Percentiles rank a stretch among this genome's conserved stretches.
These are phyloP conservation scores for Lactarius quietus DNA, from an alignment of 768 basidiomycete genomes.

Conservation along the genomic window DNA sequence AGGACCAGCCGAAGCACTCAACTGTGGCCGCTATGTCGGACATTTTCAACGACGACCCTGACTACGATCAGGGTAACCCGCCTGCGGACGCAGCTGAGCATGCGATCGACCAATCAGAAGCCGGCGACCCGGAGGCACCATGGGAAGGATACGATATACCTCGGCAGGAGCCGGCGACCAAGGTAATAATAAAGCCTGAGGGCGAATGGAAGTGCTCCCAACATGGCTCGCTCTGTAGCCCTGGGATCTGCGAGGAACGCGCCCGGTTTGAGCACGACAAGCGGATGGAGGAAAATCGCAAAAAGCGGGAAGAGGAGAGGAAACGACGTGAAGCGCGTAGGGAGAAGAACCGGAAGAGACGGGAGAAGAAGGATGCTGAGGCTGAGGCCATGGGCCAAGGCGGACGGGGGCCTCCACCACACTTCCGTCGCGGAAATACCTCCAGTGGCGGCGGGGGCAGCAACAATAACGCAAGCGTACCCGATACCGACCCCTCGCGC, in stretches of 20 bases:
- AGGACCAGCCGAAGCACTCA: neutral
- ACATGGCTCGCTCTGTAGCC: slow-evolving; percentile 19
- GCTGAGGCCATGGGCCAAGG: neutral
- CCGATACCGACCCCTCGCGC: neutral
- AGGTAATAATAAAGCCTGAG: neutral
- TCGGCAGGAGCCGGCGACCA: neutral
- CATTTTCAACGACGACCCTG: neutral
- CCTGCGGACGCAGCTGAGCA: neutral
- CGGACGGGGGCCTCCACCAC: neutral
- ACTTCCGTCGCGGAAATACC: too few species aligned
- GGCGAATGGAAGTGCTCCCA: slow-evolving; percentile 1
- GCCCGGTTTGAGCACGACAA: neutral
- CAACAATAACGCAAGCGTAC: neutral
- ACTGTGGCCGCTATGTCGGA: neutral
- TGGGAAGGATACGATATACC: slow-evolving; percentile 10
- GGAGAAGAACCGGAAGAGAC: neutral
- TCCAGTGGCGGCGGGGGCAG: too few species aligned
- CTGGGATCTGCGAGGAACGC: slow-evolving; percentile 15
- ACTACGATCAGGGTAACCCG: neutral
- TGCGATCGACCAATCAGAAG: neutral
- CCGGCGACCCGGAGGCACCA: too few species aligned
- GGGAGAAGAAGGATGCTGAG: neutral
- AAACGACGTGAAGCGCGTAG: neutral
- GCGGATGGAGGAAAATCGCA: neutral
- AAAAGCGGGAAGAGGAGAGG: slow-evolving; percentile 3